These are phyloP conservation scores for Aspergillus spinulosporus DNA, from an alignment of 2,329 filamentous ascomycete genomes.

Conservation along the genomic window DNA sequence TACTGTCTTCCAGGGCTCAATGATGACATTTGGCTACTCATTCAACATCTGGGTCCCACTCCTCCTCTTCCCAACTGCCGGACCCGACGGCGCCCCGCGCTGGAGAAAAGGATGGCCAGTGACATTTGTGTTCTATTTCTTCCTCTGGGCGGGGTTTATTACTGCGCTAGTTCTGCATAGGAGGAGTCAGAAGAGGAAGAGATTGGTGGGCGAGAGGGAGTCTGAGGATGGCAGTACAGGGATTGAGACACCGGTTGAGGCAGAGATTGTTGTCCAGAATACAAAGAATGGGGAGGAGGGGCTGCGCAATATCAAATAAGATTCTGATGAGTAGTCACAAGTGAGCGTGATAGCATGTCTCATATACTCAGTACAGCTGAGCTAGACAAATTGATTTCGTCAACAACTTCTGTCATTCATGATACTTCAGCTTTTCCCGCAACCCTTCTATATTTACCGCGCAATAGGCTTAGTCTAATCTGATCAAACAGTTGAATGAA, in stretches of 20 bases:
- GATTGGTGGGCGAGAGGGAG: neutral
- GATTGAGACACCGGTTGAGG: neutral
- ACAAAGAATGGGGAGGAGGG: neutral
- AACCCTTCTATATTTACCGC: too few species aligned
- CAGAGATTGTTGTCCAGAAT: slow-evolving; percentile 1
- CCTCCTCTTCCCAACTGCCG: slow-evolving; percentile 46
- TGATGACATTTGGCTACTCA: slow-evolving; percentile 52
- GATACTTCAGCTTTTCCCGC: too few species aligned
- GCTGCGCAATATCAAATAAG: too few species aligned
- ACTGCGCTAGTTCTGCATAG: slow-evolving; percentile 23
- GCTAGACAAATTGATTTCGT: too few species aligned
- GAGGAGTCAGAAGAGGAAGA: slow-evolving; percentile 19
- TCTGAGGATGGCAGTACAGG: neutral
- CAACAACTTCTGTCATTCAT: too few species aligned
- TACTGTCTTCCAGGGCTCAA: slow-evolving; percentile 35
- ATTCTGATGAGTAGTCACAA: too few species aligned
- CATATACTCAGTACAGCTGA: too few species aligned
- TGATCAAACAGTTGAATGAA: too few species aligned
- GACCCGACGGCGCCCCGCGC: slow-evolving; percentile 44
- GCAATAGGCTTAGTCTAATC: too few species aligned
- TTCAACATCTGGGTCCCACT: slow-evolving; percentile 51
- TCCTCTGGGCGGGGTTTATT: slow-evolving; percentile 43
- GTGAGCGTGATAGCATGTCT: too few species aligned
- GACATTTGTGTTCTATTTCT: slow-evolving; percentile 48
- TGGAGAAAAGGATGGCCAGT: slow-evolving; percentile 54